Conservation (phyloP, 1,139 yeast species). For the Blastobotrys persicus region DNA sequence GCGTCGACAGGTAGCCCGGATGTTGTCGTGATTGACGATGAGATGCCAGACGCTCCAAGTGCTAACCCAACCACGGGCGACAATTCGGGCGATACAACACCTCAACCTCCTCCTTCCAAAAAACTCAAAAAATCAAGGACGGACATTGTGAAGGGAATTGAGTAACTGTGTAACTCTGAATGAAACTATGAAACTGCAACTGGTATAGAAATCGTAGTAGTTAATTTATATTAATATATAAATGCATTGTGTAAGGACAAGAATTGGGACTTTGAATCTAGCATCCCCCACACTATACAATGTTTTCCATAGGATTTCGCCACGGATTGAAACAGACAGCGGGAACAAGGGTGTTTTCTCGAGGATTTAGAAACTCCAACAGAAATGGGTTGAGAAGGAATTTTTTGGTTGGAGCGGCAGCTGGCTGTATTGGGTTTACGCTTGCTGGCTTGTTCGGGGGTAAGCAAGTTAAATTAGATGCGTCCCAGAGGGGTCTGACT, state of each 20-base stretch:
- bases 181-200: too few relatives aligned
- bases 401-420: slow-evolving; percentile 1
- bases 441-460: not conserved
- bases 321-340: not conserved
- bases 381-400: not conserved
- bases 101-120: slow-evolving; percentile 21
- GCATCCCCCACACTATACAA: not conserved
- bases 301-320: not conserved
- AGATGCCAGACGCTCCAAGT: slow-evolving; percentile 17
- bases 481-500: not conserved
- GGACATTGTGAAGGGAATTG: slow-evolving; percentile 20
- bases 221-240: too few relatives aligned
- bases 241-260: too few relatives aligned
- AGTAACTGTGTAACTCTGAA: too few relatives aligned
- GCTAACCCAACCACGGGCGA: slow-evolving; percentile 10
- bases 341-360: not conserved
- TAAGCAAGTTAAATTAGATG: not conserved
- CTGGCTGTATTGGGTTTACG: slow-evolving; percentile 2
- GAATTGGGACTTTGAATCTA: not conserved
- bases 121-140: slow-evolving; percentile 25
- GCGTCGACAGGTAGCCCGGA: slow-evolving; percentile 24
- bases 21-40: slow-evolving; percentile 16
- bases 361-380: not conserved
- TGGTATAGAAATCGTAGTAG: too few relatives aligned
- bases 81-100: slow-evolving; percentile 15